phyloP scores from a whole-genome alignment of 805 yeast species.

The Wickerhamomyces canadensis region DNA sequence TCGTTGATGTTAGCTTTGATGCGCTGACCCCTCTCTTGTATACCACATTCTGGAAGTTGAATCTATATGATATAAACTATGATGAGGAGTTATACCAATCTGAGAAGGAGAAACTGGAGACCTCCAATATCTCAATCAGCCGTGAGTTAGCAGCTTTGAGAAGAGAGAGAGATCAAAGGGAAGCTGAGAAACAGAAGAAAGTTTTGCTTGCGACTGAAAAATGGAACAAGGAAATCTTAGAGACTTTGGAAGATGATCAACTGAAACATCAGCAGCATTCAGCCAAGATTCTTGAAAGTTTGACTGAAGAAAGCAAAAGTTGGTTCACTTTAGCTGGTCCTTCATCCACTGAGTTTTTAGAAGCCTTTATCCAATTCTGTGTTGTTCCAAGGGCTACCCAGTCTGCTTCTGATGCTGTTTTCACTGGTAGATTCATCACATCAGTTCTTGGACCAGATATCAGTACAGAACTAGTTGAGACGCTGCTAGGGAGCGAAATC shows the following conservation, averaged over 20 bases:
- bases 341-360: constrained; percentile 19
- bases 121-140: constrained; percentile 29
- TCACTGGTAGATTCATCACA: constrained; percentile 54
- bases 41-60: constrained; percentile 65
- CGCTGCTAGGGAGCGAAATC: constrained; percentile 42
- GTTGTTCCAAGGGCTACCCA: constrained; percentile 71
- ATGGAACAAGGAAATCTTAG: constrained; percentile 8
- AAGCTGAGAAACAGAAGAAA: constrained; percentile 23
- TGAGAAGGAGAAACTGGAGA: constrained; percentile 36
- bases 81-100: constrained; percentile 43
- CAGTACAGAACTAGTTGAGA: constrained; percentile 36
- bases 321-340: constrained; percentile 35
- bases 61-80: constrained; percentile 64
- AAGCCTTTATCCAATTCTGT: constrained; percentile 53
- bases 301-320: constrained; percentile 26
- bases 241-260: constrained; percentile 6
- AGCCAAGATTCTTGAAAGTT: constrained; percentile 19
- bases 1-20: constrained; percentile 21
- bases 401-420: constrained; percentile 81
- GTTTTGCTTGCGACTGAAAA: constrained; percentile 3
- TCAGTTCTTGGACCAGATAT: constrained; percentile 39
- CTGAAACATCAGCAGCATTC: constrained; percentile 37
- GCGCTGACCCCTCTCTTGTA: constrained; percentile 39
- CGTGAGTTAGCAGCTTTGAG: constrained; percentile 28
- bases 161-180: constrained; percentile 4